A percentile compares a stretch with the other conserved stretches of the same genome.
Evolutionary conservation across 164 flowering plant species (phyloP).

Genomic region (Dillenia suffruticosa): DNA sequence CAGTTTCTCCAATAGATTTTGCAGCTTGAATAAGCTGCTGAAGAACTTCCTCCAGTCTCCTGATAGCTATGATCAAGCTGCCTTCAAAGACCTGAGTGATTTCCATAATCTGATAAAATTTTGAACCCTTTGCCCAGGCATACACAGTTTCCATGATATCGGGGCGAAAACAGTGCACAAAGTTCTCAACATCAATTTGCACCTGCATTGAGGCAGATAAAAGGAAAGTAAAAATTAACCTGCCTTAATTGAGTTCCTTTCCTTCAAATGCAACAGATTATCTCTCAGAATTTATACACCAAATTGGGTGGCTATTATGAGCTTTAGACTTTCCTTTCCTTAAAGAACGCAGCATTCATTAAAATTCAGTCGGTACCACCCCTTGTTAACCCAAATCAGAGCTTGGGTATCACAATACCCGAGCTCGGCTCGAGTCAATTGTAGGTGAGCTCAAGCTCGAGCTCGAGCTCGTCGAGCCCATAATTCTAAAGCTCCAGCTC

Average conservation of each 20-base stretch:
- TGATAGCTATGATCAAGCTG: slow-evolving; percentile 90
- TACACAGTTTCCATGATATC: slow-evolving; percentile 97
- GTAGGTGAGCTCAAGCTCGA: no score
- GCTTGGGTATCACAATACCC: no score
- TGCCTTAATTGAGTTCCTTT: no score
- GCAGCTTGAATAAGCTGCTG: slow-evolving; percentile 91
- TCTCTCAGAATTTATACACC: no score
- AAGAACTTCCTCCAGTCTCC: slow-evolving; percentile 96
- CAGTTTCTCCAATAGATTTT: slow-evolving; percentile 85
- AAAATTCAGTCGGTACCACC: no score
- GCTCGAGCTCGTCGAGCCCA: no score
- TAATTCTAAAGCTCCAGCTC: no score
- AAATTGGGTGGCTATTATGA: no score
- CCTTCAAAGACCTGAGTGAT: slow-evolving; percentile 91
- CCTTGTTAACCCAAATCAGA: no score
- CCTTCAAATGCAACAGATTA: no score
- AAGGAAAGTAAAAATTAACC: not conserved
- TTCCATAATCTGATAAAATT: slow-evolving; percentile 90
- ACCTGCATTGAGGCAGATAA: slow-evolving; percentile 39
- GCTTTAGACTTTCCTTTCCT: not conserved
- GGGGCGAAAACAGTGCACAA: slow-evolving; percentile 80
- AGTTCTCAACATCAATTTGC: slow-evolving; percentile 82
- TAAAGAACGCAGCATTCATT: not conserved
- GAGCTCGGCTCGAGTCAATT: no score
- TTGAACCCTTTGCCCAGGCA: slow-evolving; percentile 95